These are phyloP conservation scores for Postia placenta DNA, from an alignment of 768 basidiomycete genomes.

Conservation along the genomic window DNA sequence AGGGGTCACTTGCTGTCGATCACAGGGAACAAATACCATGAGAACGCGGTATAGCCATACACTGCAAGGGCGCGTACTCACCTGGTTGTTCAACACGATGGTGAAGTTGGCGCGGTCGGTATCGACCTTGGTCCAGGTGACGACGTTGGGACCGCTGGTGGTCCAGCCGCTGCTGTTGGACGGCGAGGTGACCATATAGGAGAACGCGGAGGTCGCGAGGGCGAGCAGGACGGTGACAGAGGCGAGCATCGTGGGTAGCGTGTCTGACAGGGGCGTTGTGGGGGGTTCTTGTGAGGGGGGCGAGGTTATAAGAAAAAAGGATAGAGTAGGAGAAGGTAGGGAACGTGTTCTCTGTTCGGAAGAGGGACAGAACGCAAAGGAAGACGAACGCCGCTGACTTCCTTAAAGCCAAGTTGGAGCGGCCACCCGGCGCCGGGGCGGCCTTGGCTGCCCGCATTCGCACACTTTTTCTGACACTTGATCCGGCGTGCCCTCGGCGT, in stretches of 20 bases:
- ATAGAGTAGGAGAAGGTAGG: background rate
- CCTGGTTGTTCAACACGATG: constrained; percentile 59
- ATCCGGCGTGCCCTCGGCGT: background rate
- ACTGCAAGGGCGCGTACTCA: constrained; percentile 22
- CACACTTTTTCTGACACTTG: background rate
- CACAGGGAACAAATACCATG: background rate
- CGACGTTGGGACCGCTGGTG: constrained; percentile 41
- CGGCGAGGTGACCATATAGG: constrained; percentile 58
- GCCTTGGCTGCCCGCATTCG: background rate
- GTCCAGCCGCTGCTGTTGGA: constrained; percentile 46
- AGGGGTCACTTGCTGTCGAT: constrained; percentile 30
- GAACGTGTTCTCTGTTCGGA: background rate
- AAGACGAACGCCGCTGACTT: background rate
- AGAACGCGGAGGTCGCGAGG: constrained; percentile 49
- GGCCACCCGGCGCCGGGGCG: background rate
- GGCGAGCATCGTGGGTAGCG: constrained; percentile 44
- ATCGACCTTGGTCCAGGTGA: constrained; percentile 58
- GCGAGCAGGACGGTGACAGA: constrained; percentile 33
- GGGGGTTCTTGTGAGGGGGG: constrained; percentile 7
- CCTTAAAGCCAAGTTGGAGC: background rate
- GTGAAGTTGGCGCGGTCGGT: constrained; percentile 71
- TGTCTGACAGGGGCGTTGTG: constrained; percentile 6
- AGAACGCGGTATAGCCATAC: constrained; percentile 1
- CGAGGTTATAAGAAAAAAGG: background rate
- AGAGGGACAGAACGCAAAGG: background rate